Base-by-base conservation (phyloP, 805 yeast genomes). In the Ogataea paraovalis region DNA sequence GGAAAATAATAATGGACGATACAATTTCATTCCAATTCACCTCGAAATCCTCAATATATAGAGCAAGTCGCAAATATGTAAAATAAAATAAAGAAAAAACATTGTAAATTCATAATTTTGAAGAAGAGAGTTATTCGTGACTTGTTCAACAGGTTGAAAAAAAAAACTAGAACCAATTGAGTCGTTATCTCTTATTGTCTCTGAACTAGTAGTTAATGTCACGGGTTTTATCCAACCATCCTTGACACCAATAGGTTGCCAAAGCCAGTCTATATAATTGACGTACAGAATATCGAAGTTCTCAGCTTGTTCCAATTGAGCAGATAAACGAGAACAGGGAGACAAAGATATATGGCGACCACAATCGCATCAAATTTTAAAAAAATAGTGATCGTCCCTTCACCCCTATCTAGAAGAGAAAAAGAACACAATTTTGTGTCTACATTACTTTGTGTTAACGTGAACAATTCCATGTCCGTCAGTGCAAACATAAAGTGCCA, bases 171-270 rank as follows among this genome's bases (percentile, higher is more conserved):
- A 52, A 22, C 45, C 52, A 34, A 56, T 48, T 38, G 52, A 51
- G 30, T 52, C 54, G 25, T 33, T 48, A 36, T 57, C 59, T 43
- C 65, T 79, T 78, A 76, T n/a, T 66, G 75, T 74, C 64, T 70
- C 41, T 45, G 16, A 45, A 45, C 80, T 79, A 76, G 65, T 76
- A 73, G 64, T 71, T 63, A 53, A 66, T 51, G 58, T 66, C 62
- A 44, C 81, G 80, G 65, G 70, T 65, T 39, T 62, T 49, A 55
- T 64, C 60, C 64, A 75, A 68, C 75, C 76, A 74, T 50, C 67
- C 70, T 48, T 67, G 55, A 54, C 75, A 80, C 67, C 72, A 74
- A 46, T 69, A 56, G 60, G 56, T 45, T 49, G 67, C 64, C 65
- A 72, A 73, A 45, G 69, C 70, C 71, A 78, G 71, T 61, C 61